Base-by-base conservation (phyloP, 345 rosid genomes). In the Rhizophora mangle region DNA sequence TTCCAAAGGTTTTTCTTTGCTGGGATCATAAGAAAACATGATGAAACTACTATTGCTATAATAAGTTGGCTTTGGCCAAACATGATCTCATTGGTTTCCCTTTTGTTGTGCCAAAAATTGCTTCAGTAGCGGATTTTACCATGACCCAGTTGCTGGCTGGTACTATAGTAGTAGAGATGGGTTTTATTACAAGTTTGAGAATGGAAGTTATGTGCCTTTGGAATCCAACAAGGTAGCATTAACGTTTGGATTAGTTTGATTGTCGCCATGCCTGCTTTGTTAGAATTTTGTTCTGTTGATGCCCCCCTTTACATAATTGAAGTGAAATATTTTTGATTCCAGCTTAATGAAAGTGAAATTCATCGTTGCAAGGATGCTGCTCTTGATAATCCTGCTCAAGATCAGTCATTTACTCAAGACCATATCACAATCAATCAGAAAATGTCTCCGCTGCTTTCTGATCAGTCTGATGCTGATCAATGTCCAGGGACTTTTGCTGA, bases 101-200 rank as follows among this genome's bases (percentile, higher is more conserved):
- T 51, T 32, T 8, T 10, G 18, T 29, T 37, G 63, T 32, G 18
- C 62, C 6, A 30, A 27, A 20, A 18, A 64, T 74, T 69, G 26
- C 46, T 80, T 83, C 89, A 89, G 97, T 62, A 88, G 84, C 76
- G 97, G 96, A 74, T 91, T 93, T 79, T 91, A 91, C 78, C 94
- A 93, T 72, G 92, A 91, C 62, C 90, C 96, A 29, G 72, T 7
- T 77, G 94, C 86, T 70, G 98, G 97, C 22, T 93, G 97, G 98
- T 93, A 91, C 73, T 91, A 91, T 75, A 86, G 89, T 72, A 86
- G 84, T 65, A 79, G 79, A 63, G 96, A 93, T 74, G 91, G 97
- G 57, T 80, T 67, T 39, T 93, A 91, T 75, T 93, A 93, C 88
- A 88, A 79, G 70, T 82, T 89, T 69, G 94, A 91, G 51, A 78